Percentiles rank a stretch among this genome's conserved stretches.
Evolutionary conservation across 1,284 basidiomycete species (phyloP).

Genomic region (Coniferiporia sulphurascens): DNA sequence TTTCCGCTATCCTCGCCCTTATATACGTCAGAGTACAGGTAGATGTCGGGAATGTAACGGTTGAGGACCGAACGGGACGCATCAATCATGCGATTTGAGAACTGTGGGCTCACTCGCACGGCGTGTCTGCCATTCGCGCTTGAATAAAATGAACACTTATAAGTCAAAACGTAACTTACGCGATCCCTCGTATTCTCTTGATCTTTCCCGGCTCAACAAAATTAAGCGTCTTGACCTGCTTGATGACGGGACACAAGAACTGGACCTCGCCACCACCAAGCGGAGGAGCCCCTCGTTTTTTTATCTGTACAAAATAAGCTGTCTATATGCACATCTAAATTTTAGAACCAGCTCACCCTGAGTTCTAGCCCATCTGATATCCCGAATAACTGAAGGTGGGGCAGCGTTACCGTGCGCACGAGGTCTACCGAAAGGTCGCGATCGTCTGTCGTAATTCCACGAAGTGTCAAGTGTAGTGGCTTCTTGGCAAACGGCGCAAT

Average conservation of each 20-base stretch:
- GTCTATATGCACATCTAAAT: constrained; percentile 2
- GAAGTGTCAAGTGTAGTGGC: constrained; percentile 75
- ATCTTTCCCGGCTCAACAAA: constrained; percentile 90
- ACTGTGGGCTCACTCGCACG: constrained; percentile 93
- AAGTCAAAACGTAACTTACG: constrained; percentile 49
- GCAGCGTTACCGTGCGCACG: constrained; percentile 88
- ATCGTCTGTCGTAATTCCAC: constrained; percentile 89
- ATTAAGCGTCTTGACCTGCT: constrained; percentile 86
- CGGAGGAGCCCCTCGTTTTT: constrained; percentile 89
- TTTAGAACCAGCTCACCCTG: constrained; percentile 42
- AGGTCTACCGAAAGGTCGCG: constrained; percentile 88
- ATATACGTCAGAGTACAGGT: constrained; percentile 97
- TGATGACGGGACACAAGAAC: constrained; percentile 90
- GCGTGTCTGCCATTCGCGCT: constrained; percentile 58
- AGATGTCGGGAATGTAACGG: constrained; percentile 96
- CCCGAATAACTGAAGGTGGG: constrained; percentile 88
- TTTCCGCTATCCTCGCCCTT: constrained; percentile 97
- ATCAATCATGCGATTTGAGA: constrained; percentile 97
- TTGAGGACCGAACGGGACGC: constrained; percentile 88
- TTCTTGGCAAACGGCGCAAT: constrained; percentile 93
- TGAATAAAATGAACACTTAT: neutral
- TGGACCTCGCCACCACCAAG: constrained; percentile 90
- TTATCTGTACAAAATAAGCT: constrained; percentile 57
- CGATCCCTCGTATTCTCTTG: constrained; percentile 92
- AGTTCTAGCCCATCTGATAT: constrained; percentile 85